These are phyloP conservation scores for Bombardia bombarda DNA, from an alignment of 495 filamentous ascomycete species.

Conservation along the genomic window DNA sequence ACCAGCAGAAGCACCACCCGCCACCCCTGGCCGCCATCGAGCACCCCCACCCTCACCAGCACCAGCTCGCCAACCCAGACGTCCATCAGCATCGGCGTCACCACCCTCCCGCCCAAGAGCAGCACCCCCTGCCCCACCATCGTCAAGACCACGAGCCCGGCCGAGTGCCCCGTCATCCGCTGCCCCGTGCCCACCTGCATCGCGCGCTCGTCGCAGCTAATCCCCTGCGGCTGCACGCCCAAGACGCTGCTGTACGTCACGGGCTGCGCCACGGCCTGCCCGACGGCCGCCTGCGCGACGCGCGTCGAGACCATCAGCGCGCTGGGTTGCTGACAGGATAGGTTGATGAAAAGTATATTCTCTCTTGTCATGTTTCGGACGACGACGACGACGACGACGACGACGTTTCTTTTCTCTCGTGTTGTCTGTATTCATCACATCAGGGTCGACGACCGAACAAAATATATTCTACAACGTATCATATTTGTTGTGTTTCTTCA, in stretches of 20 bases:
- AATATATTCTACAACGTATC: no score
- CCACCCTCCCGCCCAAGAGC: constrained; percentile 14
- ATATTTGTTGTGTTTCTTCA: no score
- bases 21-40: constrained; percentile 3
- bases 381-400: no score
- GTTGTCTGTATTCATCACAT: no score
- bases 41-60: constrained; percentile 1
- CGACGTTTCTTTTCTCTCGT: not conserved
- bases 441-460: no score
- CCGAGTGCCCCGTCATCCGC: constrained; percentile 27
- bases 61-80: constrained; percentile 5
- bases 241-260: constrained; percentile 32
- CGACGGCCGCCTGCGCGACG: constrained; percentile 28
- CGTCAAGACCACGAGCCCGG: constrained; percentile 30
- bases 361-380: not conserved
- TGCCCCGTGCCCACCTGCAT: constrained; percentile 36
- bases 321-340: not conserved
- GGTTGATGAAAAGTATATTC: not conserved
- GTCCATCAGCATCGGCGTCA: constrained; percentile 17
- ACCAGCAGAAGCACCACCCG: constrained; percentile 2
- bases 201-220: constrained; percentile 16
- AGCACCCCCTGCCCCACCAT: constrained; percentile 29
- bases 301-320: constrained; percentile 22
- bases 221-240: constrained; percentile 31
- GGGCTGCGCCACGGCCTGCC: constrained; percentile 32